phyloP scores from a whole-genome alignment of 768 basidiomycete species.

The Pleurotus tuber-regium region DNA sequence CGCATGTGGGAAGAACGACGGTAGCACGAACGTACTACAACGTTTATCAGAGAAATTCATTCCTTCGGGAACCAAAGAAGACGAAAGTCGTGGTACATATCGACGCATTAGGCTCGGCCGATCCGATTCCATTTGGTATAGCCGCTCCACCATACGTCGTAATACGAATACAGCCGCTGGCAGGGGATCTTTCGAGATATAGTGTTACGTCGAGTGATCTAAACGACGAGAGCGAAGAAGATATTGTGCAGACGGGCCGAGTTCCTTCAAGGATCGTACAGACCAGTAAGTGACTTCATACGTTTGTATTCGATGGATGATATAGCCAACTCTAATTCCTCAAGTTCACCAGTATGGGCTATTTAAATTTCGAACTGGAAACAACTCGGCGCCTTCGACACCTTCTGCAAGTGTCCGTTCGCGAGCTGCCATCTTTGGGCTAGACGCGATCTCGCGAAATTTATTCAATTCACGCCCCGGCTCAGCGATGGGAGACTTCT shows the following conservation, averaged over 20 bases:
- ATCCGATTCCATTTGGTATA: slow-evolving; percentile 74
- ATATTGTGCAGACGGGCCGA: slow-evolving; percentile 74
- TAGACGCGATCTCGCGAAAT: slow-evolving; percentile 89
- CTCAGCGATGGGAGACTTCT: slow-evolving; percentile 70
- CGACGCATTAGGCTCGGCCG: slow-evolving; percentile 71
- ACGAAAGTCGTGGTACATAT: slow-evolving; percentile 88
- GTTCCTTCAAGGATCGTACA: slow-evolving; percentile 77
- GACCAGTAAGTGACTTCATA: slow-evolving; percentile 57
- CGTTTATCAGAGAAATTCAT: slow-evolving; percentile 79
- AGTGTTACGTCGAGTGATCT: slow-evolving; percentile 74
- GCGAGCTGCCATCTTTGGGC: slow-evolving; percentile 84
- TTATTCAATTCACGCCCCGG: slow-evolving; percentile 75
- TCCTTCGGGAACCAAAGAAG: slow-evolving; percentile 80
- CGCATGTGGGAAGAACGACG: slow-evolving; percentile 55
- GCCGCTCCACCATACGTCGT: slow-evolving; percentile 72
- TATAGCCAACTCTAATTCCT: slow-evolving; percentile 8
- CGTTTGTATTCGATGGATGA: background rate
- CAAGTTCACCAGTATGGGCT: slow-evolving; percentile 86
- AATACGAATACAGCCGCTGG: slow-evolving; percentile 79
- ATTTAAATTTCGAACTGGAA: slow-evolving; percentile 81
- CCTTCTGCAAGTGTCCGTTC: slow-evolving; percentile 62
- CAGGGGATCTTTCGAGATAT: slow-evolving; percentile 79
- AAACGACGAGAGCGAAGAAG: slow-evolving; percentile 73
- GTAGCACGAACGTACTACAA: slow-evolving; percentile 85
- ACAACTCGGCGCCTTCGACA: slow-evolving; percentile 76